Evolutionary conservation across 179 eudicot species (phyloP), one percentile per base, ranked within the genome.

Genomic region (Beta corolliflora): DNA sequence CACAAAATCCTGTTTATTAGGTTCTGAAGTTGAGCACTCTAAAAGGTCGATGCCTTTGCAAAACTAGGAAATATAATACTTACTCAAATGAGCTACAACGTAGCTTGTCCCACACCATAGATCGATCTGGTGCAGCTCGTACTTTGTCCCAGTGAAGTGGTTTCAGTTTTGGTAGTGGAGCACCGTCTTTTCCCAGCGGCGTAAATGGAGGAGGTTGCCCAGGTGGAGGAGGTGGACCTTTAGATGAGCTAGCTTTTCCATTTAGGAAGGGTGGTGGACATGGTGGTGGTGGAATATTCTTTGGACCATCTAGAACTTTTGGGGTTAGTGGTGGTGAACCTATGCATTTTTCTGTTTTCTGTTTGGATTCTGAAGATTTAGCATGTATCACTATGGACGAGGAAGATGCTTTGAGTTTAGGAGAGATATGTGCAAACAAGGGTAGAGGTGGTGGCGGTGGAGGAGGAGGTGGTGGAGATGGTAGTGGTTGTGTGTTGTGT

Each of bases 91-190:
- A 96, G 91, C 92, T 94, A 48, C 97, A 88, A 21, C 91, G 87
- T 45, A 95, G 88, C 84, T 93, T 88, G 89, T 95, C 98, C 98
- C 98, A 95, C 75, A 93, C 98, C 91, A 91, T 95, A 36, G 97
- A 87, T 23, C 91, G 93, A 82, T 95, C 90, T 7, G 97, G 89
- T 21, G 93, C 85, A 59, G 98, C 99, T 81, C 99, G 88, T 31
- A 96, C 96, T 89, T 96, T 96, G 84, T 96, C 99, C 99, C 99
- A 96, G 73, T 96, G 99, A 74, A 96, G 97, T n/a, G 99, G 98
- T 87, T 94, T 96, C 77, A 96, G 87, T 85, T 94, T 96, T 36
- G 99, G 92, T 82, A 96, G 81, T 12, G 97, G 94, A 77, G 87
- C 73, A 21, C 99, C 97, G 25, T 93, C 96, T 92, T 92, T 96